phyloP scores from a whole-genome alignment of 2,329 filamentous ascomycete species.

The Aspergillus thermomutatus region DNA sequence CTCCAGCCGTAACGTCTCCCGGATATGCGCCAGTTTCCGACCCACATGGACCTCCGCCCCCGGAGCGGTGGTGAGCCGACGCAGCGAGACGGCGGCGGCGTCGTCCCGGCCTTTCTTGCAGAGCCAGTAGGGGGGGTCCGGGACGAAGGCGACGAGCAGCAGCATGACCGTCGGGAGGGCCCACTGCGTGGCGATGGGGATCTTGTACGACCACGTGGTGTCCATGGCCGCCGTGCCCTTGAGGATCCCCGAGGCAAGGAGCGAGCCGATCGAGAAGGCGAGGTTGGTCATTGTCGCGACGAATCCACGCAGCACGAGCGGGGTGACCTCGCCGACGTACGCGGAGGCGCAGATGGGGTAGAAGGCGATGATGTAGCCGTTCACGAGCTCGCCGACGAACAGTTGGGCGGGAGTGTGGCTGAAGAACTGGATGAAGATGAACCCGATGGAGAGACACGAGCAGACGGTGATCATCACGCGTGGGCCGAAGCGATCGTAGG shows the following conservation, averaged over 20 bases:
- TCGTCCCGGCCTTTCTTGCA: constrained; percentile 19
- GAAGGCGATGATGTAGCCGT: constrained; percentile 59
- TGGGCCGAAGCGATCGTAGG: constrained; percentile 28
- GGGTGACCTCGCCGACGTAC: constrained; percentile 30
- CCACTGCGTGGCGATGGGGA: constrained; percentile 27
- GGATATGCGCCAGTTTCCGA: constrained; percentile 25
- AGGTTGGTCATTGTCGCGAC: constrained; percentile 29
- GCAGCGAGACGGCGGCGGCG: constrained; percentile 14
- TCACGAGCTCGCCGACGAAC: constrained; percentile 60
- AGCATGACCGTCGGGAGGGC: constrained; percentile 22
- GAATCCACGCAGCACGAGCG: constrained; percentile 28
- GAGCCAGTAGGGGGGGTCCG: constrained; percentile 26
- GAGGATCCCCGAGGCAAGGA: constrained; percentile 31
- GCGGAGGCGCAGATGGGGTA: constrained; percentile 55
- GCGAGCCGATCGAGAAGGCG: constrained; percentile 29
- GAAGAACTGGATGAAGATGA: constrained; percentile 64
- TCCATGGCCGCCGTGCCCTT: constrained; percentile 19
- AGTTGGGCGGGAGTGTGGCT: constrained; percentile 54
- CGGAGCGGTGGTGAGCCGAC: constrained; percentile 14
- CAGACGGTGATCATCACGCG: constrained; percentile 23
- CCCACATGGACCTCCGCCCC: constrained; percentile 12
- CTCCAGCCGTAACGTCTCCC: constrained; percentile 26
- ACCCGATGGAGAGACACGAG: constrained; percentile 35
- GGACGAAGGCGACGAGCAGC: constrained; percentile 17
- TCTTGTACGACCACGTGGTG: constrained; percentile 19